Evolutionary conservation across 495 filamentous ascomycete genomes (phyloP), one percentile per base, ranked within the genome.

Genomic region (Neurospora sp.): DNA sequence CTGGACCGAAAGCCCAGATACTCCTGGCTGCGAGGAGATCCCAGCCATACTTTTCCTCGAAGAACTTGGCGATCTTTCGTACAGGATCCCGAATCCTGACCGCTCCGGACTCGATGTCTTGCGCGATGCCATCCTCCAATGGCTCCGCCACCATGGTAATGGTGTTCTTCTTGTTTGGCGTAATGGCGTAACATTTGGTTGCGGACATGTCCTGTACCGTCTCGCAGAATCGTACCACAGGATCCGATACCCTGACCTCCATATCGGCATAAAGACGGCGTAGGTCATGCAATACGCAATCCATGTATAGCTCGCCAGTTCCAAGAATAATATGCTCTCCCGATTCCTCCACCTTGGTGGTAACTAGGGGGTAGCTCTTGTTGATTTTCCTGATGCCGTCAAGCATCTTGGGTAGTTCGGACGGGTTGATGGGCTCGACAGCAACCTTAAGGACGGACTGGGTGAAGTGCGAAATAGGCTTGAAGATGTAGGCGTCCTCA

Each of bases 161-260:
- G 82, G 97, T 98, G 83, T 98, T 99, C 83, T 97, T 97, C 80
- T 99, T 98, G 83, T 99, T 99, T 8, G 96, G 96, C 5, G 96
- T 99, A 76, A 97, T 88, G 12, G 96, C 94, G 81, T 97, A 98
- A 81, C 96, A 98, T 85, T 98, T 98, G 73, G 97, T 97, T 38
- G 95, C 94, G 23, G 93, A 97, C 70, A 94, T 96, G 79, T 98
- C 96, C 70, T 96, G 94, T n/a, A 97, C 94, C 4, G 96, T 99
- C 84, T 99, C 96, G 82, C 93, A 96, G 86, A 99, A 99, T 39
- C 96, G 89, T 35, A 96, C 98, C 23, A 98, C 96, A 6, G 96
- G 96, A 78, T 99, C 96, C 11, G 96, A 99, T 69, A 99, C 93
- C 83, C 97, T 97, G 82, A 98, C 89, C 78, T 99, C 96, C 96